Percentiles rank a stretch among this genome's conserved stretches.
Evolutionary conservation across 2,329 filamentous ascomycete genomes (phyloP).

Genomic region (Rutstroemia sp.): DNA sequence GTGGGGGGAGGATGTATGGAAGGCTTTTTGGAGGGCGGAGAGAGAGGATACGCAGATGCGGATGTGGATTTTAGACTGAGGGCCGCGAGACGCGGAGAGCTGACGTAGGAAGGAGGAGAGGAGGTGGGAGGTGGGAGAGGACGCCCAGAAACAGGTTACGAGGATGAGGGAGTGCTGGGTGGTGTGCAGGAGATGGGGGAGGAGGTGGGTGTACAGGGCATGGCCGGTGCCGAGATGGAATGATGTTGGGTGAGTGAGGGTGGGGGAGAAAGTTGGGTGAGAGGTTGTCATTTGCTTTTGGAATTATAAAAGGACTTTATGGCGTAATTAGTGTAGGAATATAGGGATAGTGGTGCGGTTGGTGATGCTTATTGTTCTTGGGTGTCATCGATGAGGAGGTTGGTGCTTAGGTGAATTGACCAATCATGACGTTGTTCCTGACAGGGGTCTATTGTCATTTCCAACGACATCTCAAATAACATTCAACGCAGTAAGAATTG

Average conservation of each 20-base stretch:
- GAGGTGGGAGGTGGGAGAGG: slow-evolving; percentile 50
- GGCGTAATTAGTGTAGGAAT: too few relatives aligned
- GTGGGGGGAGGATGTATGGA: slow-evolving; percentile 56
- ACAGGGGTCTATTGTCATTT: too few relatives aligned
- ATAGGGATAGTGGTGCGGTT: too few relatives aligned
- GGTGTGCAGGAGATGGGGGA: slow-evolving; percentile 1
- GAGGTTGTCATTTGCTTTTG: too few relatives aligned
- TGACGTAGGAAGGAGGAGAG: slow-evolving; percentile 42
- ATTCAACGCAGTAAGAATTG: too few relatives aligned
- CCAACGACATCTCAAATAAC: too few relatives aligned
- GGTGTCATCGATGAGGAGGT: too few relatives aligned
- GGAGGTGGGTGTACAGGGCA: background rate
- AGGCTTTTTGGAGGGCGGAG: slow-evolving; percentile 65
- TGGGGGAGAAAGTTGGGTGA: background rate
- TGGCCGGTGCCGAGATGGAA: slow-evolving; percentile 3
- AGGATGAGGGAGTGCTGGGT: slow-evolving; percentile 39
- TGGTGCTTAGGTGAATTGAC: too few relatives aligned
- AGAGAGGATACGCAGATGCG: slow-evolving; percentile 71
- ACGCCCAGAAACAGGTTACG: slow-evolving; percentile 78
- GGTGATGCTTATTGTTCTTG: too few relatives aligned
- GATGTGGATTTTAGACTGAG: slow-evolving; percentile 32
- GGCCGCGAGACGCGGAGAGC: slow-evolving; percentile 40
- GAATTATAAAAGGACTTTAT: too few relatives aligned
- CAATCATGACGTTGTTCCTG: too few relatives aligned
- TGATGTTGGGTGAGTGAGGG: background rate